phyloP scores from a whole-genome alignment of 192 early-diverging fungal genomes.

The Umbelopsis sp. region DNA sequence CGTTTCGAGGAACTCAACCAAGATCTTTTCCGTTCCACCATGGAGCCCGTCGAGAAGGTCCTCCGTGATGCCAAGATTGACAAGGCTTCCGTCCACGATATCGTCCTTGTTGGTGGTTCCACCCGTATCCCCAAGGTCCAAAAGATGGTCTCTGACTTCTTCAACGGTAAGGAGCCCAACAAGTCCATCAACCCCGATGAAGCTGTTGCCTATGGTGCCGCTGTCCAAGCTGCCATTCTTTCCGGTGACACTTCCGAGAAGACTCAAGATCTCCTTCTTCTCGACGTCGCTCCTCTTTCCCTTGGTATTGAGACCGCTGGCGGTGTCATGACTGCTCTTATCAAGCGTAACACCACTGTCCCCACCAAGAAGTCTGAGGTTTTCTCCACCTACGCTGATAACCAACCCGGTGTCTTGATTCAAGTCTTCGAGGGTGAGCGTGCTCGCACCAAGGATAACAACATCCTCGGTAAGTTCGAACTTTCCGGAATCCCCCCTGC shows the following conservation, averaged over 20 bases:
- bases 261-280: slow-evolving; percentile 90
- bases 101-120: slow-evolving; percentile 97
- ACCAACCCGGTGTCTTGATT: slow-evolving; percentile 96
- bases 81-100: slow-evolving; percentile 89
- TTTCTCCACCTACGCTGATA: slow-evolving; percentile 96
- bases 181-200: slow-evolving; percentile 98
- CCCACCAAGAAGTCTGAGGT: slow-evolving; percentile 95
- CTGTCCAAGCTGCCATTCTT: slow-evolving; percentile 95
- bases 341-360: slow-evolving; percentile 94
- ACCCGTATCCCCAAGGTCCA: slow-evolving; percentile 99
- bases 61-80: slow-evolving; percentile 96
- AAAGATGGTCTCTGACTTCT: slow-evolving; percentile 97
- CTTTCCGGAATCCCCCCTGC: slow-evolving; percentile 96
- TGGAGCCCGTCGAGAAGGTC: slow-evolving; percentile 97
- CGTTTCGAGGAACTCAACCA: slow-evolving; percentile 99
- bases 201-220: slow-evolving; percentile 96
- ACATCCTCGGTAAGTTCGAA: slow-evolving; percentile 97
- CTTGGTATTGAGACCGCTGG: slow-evolving; percentile 96
- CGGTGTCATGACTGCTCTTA: slow-evolving; percentile 94
- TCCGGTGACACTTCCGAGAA: slow-evolving; percentile 93
- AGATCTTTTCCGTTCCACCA: slow-evolving; percentile 93
- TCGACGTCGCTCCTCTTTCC: slow-evolving; percentile 93
- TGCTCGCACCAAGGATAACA: slow-evolving; percentile 97
- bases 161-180: slow-evolving; percentile 98
- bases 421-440: slow-evolving; percentile 98